Conservation (phyloP, 345 rosid species). For the Dipteronia sinensis region DNA sequence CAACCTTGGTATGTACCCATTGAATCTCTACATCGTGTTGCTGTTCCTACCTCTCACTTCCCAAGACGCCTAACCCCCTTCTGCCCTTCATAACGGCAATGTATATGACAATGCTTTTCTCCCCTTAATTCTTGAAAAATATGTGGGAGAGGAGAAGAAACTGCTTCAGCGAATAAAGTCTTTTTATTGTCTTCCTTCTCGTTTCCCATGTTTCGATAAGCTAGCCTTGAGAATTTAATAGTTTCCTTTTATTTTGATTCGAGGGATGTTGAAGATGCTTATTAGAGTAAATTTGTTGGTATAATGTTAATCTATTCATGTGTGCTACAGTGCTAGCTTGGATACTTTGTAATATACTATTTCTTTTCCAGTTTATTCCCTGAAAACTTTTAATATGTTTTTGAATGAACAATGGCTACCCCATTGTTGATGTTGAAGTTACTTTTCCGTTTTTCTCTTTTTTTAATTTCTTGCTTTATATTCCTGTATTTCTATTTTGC, state of each 20-base stretch:
- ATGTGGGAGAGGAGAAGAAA: background rate
- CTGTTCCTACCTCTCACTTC: background rate
- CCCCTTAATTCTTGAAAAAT: background rate
- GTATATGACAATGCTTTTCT: background rate
- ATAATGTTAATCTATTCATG: background rate
- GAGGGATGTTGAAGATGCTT: constrained; percentile 1
- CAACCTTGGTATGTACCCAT: background rate
- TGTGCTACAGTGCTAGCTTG: background rate
- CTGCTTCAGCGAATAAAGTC: background rate
- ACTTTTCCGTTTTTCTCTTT: background rate
- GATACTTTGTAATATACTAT: background rate
- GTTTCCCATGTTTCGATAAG: no score
- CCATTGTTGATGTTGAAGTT: background rate
- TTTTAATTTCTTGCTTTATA: background rate
- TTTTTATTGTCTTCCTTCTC: background rate
- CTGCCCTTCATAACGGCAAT: background rate
- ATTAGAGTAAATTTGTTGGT: background rate
- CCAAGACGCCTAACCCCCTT: background rate
- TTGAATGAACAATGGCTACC: background rate
- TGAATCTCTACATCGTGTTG: background rate
- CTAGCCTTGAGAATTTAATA: background rate
- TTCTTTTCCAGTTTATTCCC: background rate
- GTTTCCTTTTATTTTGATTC: background rate
- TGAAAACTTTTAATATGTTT: background rate
- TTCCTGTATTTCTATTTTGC: constrained; percentile 15